A percentile compares a stretch with the other conserved stretches of the same genome.
Conservation (phyloP, 768 basidiomycete species). For the Lactarius trivialis region DNA sequence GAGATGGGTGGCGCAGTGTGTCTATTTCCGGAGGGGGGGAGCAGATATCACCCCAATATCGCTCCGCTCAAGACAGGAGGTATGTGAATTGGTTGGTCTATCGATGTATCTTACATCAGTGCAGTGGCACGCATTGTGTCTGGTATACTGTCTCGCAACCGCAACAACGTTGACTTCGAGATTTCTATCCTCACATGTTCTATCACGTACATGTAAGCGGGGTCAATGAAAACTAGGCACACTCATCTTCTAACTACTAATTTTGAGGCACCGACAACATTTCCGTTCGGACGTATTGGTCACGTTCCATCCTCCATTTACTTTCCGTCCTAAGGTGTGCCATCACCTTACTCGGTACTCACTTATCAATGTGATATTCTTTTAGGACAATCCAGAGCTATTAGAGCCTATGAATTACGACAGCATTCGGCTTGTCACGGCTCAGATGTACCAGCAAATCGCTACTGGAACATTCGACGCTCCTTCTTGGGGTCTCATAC, state of each 20-base stretch:
- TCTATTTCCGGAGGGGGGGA: conserved; percentile 82
- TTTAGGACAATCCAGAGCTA: conserved; percentile 63
- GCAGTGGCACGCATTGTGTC: conserved; percentile 76
- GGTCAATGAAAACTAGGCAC: conserved; percentile 1
- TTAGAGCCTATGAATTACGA: conserved; percentile 58
- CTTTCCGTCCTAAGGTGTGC: conserved; percentile 54
- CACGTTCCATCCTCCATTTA: conserved; percentile 67
- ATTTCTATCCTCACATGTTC: conserved; percentile 72
- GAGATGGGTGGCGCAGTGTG: conserved; percentile 74
- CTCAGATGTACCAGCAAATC: conserved; percentile 60
- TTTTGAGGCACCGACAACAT: conserved; percentile 68
- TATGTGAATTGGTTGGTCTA: conserved; percentile 27
- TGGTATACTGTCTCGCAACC: conserved; percentile 65
- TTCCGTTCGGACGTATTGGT: conserved; percentile 86
- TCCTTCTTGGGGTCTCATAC: conserved; percentile 75
- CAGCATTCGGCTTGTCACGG: conserved; percentile 53
- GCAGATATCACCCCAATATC: conserved; percentile 80
- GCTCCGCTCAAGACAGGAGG: conserved; percentile 86
- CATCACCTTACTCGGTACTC: background rate
- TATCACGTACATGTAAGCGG: conserved; percentile 70
- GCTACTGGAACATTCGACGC: conserved; percentile 75
- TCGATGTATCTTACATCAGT: background rate
- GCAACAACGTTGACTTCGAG: conserved; percentile 60
- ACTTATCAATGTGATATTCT: background rate
- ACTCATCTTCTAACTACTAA: conserved; percentile 11